These are phyloP conservation scores for Hypomyces rosellus DNA, from an alignment of 2,329 filamentous ascomycete species.

Conservation along the genomic window DNA sequence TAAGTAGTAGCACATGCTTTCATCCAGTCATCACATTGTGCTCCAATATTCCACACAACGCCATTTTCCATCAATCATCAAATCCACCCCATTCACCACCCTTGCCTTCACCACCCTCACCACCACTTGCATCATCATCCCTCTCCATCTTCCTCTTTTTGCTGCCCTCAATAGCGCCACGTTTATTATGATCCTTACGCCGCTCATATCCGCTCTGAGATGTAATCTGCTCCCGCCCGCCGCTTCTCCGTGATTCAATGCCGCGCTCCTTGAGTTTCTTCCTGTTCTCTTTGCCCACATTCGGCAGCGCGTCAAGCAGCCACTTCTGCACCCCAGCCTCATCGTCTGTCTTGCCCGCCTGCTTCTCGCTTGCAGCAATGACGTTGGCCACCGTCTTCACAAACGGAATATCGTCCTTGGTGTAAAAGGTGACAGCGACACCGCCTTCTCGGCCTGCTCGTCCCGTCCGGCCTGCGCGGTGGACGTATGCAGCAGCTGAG, in stretches of 20 bases:
- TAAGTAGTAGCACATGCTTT: too few species aligned
- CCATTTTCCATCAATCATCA: conserved; percentile 28
- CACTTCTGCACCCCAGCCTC: conserved; percentile 68
- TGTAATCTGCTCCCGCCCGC: conserved; percentile 60
- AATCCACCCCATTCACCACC: conserved; percentile 43
- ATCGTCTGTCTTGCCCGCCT: conserved; percentile 48
- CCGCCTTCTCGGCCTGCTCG: conserved; percentile 82
- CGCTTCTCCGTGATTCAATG: conserved; percentile 60
- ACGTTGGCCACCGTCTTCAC: conserved; percentile 92
- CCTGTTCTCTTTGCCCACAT: conserved; percentile 75
- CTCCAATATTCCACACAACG: too few species aligned
- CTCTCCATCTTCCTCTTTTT: conserved; percentile 44
- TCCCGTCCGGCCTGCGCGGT: conserved; percentile 86
- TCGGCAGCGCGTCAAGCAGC: conserved; percentile 81
- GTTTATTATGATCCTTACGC: conserved; percentile 59
- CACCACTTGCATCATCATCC: conserved; percentile 12
- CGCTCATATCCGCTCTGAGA: conserved; percentile 74
- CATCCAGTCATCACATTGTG: too few species aligned
- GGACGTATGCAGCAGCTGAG: conserved; percentile 85
- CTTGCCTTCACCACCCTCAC: conserved; percentile 12
- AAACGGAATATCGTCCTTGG: conserved; percentile 84
- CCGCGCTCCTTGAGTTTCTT: conserved; percentile 76
- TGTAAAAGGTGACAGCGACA: conserved; percentile 89
- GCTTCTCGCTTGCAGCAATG: conserved; percentile 74
- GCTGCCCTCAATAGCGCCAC: conserved; percentile 56